Evolutionary conservation across 495 filamentous ascomycete species (phyloP), one percentile per base, ranked within the genome.

Genomic region (Glutinoglossum americanum): DNA sequence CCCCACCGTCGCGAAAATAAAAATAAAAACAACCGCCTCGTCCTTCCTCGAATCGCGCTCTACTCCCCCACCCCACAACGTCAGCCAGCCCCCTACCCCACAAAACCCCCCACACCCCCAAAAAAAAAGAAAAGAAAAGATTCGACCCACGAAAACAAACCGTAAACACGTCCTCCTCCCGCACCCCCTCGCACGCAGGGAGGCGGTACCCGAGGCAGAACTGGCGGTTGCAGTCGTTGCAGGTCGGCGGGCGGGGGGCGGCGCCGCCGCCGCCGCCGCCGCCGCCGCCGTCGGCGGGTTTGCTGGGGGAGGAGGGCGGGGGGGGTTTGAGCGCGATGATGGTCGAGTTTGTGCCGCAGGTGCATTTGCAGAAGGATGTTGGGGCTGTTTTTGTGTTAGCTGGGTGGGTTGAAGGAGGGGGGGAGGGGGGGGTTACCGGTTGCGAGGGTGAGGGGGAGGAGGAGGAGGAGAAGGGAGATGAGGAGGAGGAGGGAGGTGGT

Each of bases 321-420:
- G n/a, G 58, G 65, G 54, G 54, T n/a, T 51, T n/a, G 49, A 89
- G 79, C 15, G 77, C 70, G 65, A 98, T 94, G 60, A 97, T 88
- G 58, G 85, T 94, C 73, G 80, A 86, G 72, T 96, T 94, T 56
- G 79, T 78, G 73, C 84, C 84, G 72, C 92, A 97, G 58, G 84
- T 94, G 70, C 92, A 98, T 83, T 96, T 98, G 80, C 92, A 98
- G 73, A 95, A 97, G 35, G 87, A 85, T 25, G 84, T 84, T 19
- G 87, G 72, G n/a, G 26, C 19, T 62, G 69, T 69, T 74, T 58
- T 94, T 96, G 89, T 94, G 95, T 67, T 84, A 83, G 71, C 74
- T 80, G 59, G 85, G 87, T 74, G 84, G 86, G 67, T 83, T 81
- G 62, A 80, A 90, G 76, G n/a, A 17, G n/a, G 45, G n/a, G 21